Evolutionary conservation across 2,329 filamentous ascomycete species (phyloP).

Genomic region (Neofusicoccum umdonicola): DNA sequence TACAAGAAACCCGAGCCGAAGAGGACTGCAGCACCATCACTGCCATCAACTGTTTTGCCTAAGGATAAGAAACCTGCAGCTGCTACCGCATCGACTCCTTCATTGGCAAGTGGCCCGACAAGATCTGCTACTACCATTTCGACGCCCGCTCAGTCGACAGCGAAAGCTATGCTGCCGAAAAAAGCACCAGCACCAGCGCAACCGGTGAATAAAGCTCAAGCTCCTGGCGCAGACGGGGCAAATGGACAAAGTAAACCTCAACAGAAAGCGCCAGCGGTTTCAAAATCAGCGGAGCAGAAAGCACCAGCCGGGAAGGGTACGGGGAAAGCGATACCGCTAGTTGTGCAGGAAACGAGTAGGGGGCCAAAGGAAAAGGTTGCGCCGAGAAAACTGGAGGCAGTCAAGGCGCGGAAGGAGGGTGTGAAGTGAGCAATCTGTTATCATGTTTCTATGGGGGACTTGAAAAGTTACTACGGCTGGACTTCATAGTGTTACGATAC

Average conservation of each 20-base stretch:
- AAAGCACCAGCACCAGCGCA: background rate
- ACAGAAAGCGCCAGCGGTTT: background rate
- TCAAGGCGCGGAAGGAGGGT: background rate
- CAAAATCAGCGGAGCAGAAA: background rate
- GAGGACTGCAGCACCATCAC: background rate
- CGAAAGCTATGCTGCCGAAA: background rate
- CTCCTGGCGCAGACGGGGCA: background rate
- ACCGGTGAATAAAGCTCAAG: background rate
- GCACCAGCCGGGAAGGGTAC: background rate
- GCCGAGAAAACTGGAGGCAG: background rate
- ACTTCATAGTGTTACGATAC: background rate
- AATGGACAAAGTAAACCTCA: background rate
- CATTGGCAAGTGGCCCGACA: background rate
- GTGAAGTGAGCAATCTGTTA: background rate
- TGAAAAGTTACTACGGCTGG: background rate
- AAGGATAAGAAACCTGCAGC: background rate
- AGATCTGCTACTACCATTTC: background rate
- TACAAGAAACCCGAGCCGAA: background rate
- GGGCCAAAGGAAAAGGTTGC: conserved; percentile 10
- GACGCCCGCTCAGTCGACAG: background rate
- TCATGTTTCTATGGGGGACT: background rate
- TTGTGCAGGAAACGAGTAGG: conserved; percentile 4
- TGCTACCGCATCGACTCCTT: background rate
- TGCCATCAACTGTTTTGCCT: conserved; percentile 4
- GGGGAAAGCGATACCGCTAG: background rate